Percentiles rank a stretch among this genome's conserved stretches.
phyloP scores from a whole-genome alignment of 352 stramenopile genomes.

The Pythium periplocum region DNA sequence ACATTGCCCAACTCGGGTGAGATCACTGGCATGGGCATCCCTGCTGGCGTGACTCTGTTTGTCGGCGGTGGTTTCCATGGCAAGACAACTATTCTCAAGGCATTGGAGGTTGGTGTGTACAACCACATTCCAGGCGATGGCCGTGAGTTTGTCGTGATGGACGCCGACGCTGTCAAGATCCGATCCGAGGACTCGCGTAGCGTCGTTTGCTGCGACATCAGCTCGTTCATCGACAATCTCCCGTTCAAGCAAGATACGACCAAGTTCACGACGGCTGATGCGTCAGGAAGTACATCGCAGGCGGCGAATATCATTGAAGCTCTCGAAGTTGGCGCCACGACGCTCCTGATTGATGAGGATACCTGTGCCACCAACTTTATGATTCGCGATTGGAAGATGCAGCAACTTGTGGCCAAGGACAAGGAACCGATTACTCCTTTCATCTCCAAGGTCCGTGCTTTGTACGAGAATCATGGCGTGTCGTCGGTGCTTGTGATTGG shows the following conservation, averaged over 20 bases:
- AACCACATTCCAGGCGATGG: slow-evolving; percentile 95
- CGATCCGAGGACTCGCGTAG: slow-evolving; percentile 93
- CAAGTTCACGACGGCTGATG: slow-evolving; percentile 90
- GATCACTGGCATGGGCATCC: slow-evolving; percentile 93
- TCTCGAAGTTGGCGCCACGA: slow-evolving; percentile 87
- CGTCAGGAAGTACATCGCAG: slow-evolving; percentile 95
- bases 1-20: slow-evolving; percentile 78
- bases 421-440: slow-evolving; percentile 98
- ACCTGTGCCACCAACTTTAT: slow-evolving; percentile 98
- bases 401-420: slow-evolving; percentile 91
- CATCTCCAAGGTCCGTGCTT: slow-evolving; percentile 91
- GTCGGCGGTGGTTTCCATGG: slow-evolving; percentile 97
- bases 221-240: slow-evolving; percentile 95
- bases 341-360: slow-evolving; percentile 96
- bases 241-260: slow-evolving; percentile 92
- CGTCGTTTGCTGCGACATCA: slow-evolving; percentile 91
- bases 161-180: slow-evolving; percentile 91
- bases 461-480: slow-evolving; percentile 86
- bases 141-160: slow-evolving; percentile 92
- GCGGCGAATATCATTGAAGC: slow-evolving; percentile 95
- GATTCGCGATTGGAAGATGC: slow-evolving; percentile 97
- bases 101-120: slow-evolving; percentile 93
- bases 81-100: slow-evolving; percentile 95
- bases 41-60: slow-evolving; percentile 92
- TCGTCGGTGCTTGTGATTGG: slow-evolving; percentile 96